These are phyloP conservation scores for Blastomyces parvus DNA, from an alignment of 2,329 filamentous ascomycete species.

Conservation along the genomic window DNA sequence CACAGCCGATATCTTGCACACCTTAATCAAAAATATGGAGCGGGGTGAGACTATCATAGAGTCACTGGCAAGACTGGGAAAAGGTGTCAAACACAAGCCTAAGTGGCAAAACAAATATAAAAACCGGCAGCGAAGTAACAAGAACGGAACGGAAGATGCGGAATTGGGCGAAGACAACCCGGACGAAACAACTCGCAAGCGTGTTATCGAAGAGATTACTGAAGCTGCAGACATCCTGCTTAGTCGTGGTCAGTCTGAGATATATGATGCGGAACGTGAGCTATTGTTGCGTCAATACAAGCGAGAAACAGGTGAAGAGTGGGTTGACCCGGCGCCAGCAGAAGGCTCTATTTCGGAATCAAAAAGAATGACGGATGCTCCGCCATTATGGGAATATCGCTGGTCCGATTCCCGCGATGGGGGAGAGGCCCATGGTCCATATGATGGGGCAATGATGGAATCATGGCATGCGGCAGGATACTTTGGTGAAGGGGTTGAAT, in stretches of 20 bases:
- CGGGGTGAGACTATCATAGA: slow-evolving; percentile 79
- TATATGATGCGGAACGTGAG: slow-evolving; percentile 85
- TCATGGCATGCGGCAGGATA: slow-evolving; percentile 89
- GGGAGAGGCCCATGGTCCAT: slow-evolving; percentile 72
- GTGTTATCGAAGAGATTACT: slow-evolving; percentile 72
- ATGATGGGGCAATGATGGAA: slow-evolving; percentile 74
- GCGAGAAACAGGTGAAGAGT: slow-evolving; percentile 77
- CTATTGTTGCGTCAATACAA: slow-evolving; percentile 71
- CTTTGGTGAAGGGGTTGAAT: slow-evolving; percentile 75
- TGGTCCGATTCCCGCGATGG: slow-evolving; percentile 85
- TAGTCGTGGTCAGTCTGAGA: slow-evolving; percentile 71
- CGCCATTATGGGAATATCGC: slow-evolving; percentile 69
- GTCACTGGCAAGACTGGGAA: slow-evolving; percentile 71
- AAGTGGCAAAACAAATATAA: slow-evolving; percentile 51
- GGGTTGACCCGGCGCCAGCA: slow-evolving; percentile 48
- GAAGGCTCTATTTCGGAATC: slow-evolving; percentile 26
- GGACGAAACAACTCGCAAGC: slow-evolving; percentile 58
- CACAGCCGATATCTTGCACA: slow-evolving; percentile 62
- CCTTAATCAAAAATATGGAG: slow-evolving; percentile 64
- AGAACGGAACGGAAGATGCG: slow-evolving; percentile 44
- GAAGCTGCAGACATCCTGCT: slow-evolving; percentile 82
- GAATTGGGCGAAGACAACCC: slow-evolving; percentile 64
- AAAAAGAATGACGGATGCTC: slow-evolving; percentile 21
- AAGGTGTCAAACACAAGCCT: slow-evolving; percentile 48
- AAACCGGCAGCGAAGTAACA: slow-evolving; percentile 36